Base-by-base conservation (phyloP, 2,329 filamentous ascomycete genomes). In the Pestalotiopsis sp. region DNA sequence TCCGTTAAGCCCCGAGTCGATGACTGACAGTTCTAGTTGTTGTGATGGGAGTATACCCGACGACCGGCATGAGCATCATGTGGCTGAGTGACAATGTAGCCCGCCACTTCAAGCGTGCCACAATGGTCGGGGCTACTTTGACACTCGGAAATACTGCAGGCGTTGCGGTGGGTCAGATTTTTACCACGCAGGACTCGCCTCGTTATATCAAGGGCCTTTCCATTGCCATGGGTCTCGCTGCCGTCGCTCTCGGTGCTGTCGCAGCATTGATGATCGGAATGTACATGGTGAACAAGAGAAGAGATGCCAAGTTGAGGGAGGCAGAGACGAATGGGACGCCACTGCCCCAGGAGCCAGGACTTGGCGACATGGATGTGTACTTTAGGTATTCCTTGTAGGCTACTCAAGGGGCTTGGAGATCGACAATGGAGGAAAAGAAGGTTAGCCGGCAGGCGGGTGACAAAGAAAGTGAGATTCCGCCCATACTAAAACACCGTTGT, bases 71-170 rank as follows among this genome's bases (percentile, higher is more conserved):
- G 41, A 84, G 81, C 67, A 69, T 81, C 1, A 83, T 82, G 45
- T 86, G 84, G 84, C 73, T 86, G 4, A 84, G 83, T 23, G 83
- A 83, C 58, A 86, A 85, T 41, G 77, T 82, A 1, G 82, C 83
- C 4, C 81, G 80, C 1, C 83, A 86, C 58, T 85, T 84, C 73
- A 80, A 83, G 31, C 81, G 84, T 17, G 83, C 84, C 0, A 79
- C 84, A 0, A 83, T 80, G 3, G 80, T 86, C 12, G 83, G 83
- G 1, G 74, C 83, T 36, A 80, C 84, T 11, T 81, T 84, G 64
- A 85, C 83, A 0, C 78, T 86, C 0, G 84, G 80, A 1, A 86
- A 86, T 39, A 81, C 79, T 1, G 83, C 83, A 0, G 84, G 84
- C 12, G 81, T 86, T 9, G 82, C 84, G 1, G 82, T 83, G 0